These are phyloP conservation scores for Marchantia polymorpha DNA, from an alignment of 225 moss, liverwort and hornwort genomes.

Conservation along the genomic window DNA sequence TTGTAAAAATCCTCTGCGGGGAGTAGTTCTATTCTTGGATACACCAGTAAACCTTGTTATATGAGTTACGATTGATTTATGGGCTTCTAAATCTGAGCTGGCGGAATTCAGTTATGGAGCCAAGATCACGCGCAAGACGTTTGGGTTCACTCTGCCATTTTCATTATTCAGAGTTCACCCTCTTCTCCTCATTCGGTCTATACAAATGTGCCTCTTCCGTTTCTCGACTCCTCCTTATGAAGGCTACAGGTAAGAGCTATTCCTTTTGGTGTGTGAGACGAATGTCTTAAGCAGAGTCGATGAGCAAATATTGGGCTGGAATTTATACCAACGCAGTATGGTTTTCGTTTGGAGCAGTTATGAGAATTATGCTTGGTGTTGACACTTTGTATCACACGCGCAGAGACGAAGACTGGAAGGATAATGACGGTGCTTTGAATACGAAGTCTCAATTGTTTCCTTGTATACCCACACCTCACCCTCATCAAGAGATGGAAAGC, in stretches of 20 bases:
- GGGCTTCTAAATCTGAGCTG: not conserved
- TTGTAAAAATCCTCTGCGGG: too few species aligned
- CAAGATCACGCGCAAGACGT: constrained; percentile 61
- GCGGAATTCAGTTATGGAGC: constrained; percentile 65
- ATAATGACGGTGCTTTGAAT: constrained; percentile 91
- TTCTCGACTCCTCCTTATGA: constrained; percentile 66
- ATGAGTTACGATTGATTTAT: too few species aligned
- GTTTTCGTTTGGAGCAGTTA: not conserved
- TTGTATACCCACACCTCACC: constrained; percentile 61
- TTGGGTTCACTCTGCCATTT: constrained; percentile 58
- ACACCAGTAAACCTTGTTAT: too few species aligned
- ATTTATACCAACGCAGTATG: not conserved
- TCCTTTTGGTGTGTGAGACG: not conserved
- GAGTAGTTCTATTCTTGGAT: too few species aligned
- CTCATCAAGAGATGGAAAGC: constrained; percentile 50
- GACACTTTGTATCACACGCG: too few species aligned
- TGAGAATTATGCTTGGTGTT: too few species aligned
- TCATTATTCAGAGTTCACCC: constrained; percentile 70
- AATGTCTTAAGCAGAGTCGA: too few species aligned
- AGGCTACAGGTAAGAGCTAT: constrained; percentile 61
- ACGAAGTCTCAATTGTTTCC: constrained; percentile 79
- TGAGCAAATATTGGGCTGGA: too few species aligned
- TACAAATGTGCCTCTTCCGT: constrained; percentile 74
- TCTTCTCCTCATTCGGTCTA: constrained; percentile 65
- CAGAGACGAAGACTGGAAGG: constrained; percentile 86